These are phyloP conservation scores for Lentinula raphanica DNA, from an alignment of 768 basidiomycete species.

Conservation along the genomic window DNA sequence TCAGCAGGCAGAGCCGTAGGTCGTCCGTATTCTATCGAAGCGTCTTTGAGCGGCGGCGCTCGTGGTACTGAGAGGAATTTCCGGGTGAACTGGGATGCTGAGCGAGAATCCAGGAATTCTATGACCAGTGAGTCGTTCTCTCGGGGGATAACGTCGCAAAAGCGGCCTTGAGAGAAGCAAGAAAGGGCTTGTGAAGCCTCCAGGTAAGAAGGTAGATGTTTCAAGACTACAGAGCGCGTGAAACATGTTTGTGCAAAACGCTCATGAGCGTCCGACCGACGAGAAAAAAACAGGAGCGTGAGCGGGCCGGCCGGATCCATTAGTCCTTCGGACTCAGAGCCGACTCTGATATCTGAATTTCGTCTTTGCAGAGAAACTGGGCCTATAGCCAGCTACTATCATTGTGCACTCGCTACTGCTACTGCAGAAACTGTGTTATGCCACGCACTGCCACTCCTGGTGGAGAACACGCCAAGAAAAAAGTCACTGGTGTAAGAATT, in stretches of 20 bases:
- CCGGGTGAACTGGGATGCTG: neutral
- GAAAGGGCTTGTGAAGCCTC: neutral
- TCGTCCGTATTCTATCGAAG: neutral
- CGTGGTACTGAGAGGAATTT: neutral
- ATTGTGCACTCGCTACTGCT: too few species aligned
- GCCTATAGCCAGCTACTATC: too few species aligned
- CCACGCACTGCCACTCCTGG: too few species aligned
- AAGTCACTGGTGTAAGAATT: too few species aligned
- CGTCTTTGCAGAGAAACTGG: too few species aligned
- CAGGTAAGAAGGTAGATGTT: neutral
- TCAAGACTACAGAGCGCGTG: neutral
- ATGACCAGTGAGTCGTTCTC: neutral
- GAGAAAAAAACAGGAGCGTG: too few species aligned
- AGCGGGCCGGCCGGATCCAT: too few species aligned
- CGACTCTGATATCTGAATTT: too few species aligned
- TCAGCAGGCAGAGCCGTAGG: neutral
- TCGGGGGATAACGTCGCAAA: neutral
- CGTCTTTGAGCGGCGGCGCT: neutral
- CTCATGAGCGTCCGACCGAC: constrained; percentile 1
- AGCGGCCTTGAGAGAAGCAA: neutral
- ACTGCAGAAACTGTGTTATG: too few species aligned
- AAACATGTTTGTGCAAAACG: constrained; percentile 1
- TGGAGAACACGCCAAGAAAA: too few species aligned
- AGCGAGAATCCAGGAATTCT: neutral
- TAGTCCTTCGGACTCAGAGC: too few species aligned